Percentiles rank a stretch among this genome's conserved stretches.
Evolutionary conservation across 805 yeast genomes (phyloP).

Genomic region (Wickerhamomyces canadensis): DNA sequence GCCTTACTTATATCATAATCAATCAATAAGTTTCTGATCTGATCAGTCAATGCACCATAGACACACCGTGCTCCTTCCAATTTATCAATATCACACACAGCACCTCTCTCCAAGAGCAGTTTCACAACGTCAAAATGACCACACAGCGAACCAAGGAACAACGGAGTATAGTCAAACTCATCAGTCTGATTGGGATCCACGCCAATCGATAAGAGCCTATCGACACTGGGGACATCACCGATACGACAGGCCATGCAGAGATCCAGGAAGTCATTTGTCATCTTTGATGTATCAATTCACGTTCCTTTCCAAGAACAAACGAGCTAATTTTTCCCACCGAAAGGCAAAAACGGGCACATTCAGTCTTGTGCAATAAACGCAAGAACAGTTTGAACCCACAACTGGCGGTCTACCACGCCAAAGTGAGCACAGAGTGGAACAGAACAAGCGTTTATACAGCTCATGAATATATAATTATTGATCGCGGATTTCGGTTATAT

Average conservation of each 20-base stretch:
- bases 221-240: constrained; percentile 65
- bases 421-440: too few species aligned
- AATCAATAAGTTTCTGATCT: constrained; percentile 51
- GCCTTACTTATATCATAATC: constrained; percentile 63
- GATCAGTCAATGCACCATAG: constrained; percentile 71
- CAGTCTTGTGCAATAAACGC: too few species aligned
- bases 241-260: constrained; percentile 61
- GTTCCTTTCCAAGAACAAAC: too few species aligned
- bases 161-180: constrained; percentile 70
- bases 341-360: too few species aligned
- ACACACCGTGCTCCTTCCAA: constrained; percentile 74
- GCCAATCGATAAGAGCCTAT: constrained; percentile 47
- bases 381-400: too few species aligned
- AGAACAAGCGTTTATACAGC: too few species aligned
- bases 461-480: too few species aligned
- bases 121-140: constrained; percentile 67
- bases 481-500: too few species aligned
- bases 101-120: constrained; percentile 58
- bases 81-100: constrained; percentile 76
- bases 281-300: too few species aligned
- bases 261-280: constrained; percentile 33
- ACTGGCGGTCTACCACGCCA: too few species aligned
- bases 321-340: too few species aligned
- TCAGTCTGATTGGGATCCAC: constrained; percentile 46
- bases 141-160: constrained; percentile 67